Evolutionary conservation across 441 rosid genomes (phyloP).

Genomic region (Manihot esculenta): DNA sequence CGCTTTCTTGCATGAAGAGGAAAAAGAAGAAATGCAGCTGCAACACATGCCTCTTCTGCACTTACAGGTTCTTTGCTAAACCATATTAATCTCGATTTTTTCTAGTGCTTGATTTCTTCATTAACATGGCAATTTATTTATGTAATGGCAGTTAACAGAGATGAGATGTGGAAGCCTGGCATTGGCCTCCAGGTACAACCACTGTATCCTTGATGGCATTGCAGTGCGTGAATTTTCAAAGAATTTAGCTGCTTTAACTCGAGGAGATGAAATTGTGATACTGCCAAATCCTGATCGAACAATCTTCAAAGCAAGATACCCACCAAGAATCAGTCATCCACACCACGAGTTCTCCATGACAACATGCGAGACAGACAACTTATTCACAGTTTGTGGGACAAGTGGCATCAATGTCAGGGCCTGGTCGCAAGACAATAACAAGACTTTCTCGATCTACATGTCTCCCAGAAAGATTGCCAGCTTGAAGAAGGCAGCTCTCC

Average conservation of each 20-base stretch:
- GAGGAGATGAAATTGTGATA: conserved; percentile 4
- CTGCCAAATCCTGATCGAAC: conserved; percentile 24
- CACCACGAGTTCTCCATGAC: conserved; percentile 18
- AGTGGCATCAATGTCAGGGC: neutral
- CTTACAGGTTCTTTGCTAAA: conserved; percentile 15
- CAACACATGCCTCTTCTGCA: conserved; percentile 10
- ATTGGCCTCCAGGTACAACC: conserved; percentile 24
- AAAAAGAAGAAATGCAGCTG: conserved; percentile 5
- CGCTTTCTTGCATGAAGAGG: conserved; percentile 12
- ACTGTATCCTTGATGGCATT: conserved; percentile 23
- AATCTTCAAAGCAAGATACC: conserved; percentile 21
- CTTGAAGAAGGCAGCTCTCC: conserved; percentile 16
- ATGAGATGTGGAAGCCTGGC: conserved; percentile 26
- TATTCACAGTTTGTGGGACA: conserved; percentile 6
- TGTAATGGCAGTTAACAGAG: conserved; percentile 16
- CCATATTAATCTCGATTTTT: neutral
- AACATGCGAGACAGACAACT: neutral
- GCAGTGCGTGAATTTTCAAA: conserved; percentile 19
- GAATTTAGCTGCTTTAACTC: conserved; percentile 22
- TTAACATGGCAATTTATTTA: too few relatives aligned
- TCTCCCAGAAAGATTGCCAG: neutral
- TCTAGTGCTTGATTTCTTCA: neutral
- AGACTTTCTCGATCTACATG: conserved; percentile 9
- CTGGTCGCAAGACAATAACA: neutral
- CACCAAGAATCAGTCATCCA: conserved; percentile 19